Evolutionary conservation across 1,284 basidiomycete species (phyloP), one percentile per base, ranked within the genome.

Genomic region (Trichosporon ovoides): DNA sequence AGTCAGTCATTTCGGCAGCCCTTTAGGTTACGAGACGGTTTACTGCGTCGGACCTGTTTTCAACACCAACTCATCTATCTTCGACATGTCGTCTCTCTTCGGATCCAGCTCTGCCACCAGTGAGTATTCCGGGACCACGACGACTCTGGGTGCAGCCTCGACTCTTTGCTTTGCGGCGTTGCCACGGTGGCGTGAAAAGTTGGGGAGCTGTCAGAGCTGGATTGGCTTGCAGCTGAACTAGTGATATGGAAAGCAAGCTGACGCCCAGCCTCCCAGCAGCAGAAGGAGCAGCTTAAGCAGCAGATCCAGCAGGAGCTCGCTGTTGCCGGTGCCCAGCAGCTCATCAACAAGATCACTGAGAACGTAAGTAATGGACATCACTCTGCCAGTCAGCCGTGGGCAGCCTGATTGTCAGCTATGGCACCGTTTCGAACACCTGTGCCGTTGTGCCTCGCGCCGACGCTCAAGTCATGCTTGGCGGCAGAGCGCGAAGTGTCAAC

Each of bases 281-380:
- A 72, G 46, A 77, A 77, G 63, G 76, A 78, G 60, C 72, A 77
- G 66, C 69, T 78, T 70, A 78, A 77, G 71, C 71, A 68, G 58
- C 67, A 69, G 64, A 75, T 78, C 61, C 66, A 69, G 54, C 75
- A 77, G 60, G 76, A 78, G 71, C 68, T 77, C 38, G 74, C 76
- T 13, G 66, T 76, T 34, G 76, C 75, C 53, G 73, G 76, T 52
- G 76, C 76, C 33, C 75, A 78, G 65, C 72, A 74, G 58, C 64
- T 78, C 56, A 74, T 78, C 61, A 77, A 74, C 69, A 78, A 78
- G 70, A 77, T 78, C 66, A 78, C 77, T 64, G 75, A 77, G 62
- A 77, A 78, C 67, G 76, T 77, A 57, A 60, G 75, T 68, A 18
- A 7, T 3, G 9, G 13, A 2, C 9, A 34, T 3, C 28, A 18